A percentile compares a stretch with the other conserved stretches of the same genome.
Conservation (phyloP, 2,329 filamentous ascomycete genomes). For the Xylariaceae sp. region DNA sequence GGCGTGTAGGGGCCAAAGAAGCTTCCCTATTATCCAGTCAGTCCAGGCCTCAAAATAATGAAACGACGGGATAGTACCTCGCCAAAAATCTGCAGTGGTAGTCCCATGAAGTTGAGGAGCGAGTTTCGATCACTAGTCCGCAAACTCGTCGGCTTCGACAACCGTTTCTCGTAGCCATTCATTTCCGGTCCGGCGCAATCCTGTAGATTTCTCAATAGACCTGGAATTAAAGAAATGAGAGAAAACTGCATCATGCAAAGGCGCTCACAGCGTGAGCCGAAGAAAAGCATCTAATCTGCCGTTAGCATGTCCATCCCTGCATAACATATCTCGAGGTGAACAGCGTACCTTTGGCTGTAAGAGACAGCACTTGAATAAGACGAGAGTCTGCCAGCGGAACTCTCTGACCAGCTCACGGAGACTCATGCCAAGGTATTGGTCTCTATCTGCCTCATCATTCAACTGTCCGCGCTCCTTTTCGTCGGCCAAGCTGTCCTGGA, state of each 20-base stretch:
- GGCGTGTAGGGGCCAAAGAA: constrained; percentile 96
- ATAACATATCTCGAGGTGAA: not conserved
- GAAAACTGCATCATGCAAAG: constrained; percentile 99
- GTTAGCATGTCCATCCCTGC: not conserved
- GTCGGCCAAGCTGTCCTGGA: constrained; percentile 79
- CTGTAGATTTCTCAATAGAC: constrained; percentile 82
- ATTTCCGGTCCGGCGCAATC: constrained; percentile 94
- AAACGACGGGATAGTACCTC: constrained; percentile 49
- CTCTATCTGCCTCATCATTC: constrained; percentile 65
- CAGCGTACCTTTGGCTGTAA: constrained; percentile 80
- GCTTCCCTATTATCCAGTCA: constrained; percentile 57
- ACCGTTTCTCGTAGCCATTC: constrained; percentile 70
- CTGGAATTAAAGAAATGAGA: constrained; percentile 88
- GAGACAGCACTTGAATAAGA: constrained; percentile 88
- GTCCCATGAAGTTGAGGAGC: constrained; percentile 85
- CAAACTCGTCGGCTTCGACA: constrained; percentile 74
- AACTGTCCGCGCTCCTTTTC: constrained; percentile 54
- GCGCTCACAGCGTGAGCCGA: constrained; percentile 90
- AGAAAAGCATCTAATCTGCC: constrained; percentile 80
- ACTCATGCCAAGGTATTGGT: constrained; percentile 84
- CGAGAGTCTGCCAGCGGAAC: constrained; percentile 90
- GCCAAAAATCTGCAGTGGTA: constrained; percentile 91
- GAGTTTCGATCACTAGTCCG: constrained; percentile 89
- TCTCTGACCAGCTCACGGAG: constrained; percentile 87
- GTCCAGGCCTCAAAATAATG: not conserved